Evolutionary conservation across 108 stramenopile genomes (phyloP).

Genomic region (Fistulifera pelliculosa): DNA sequence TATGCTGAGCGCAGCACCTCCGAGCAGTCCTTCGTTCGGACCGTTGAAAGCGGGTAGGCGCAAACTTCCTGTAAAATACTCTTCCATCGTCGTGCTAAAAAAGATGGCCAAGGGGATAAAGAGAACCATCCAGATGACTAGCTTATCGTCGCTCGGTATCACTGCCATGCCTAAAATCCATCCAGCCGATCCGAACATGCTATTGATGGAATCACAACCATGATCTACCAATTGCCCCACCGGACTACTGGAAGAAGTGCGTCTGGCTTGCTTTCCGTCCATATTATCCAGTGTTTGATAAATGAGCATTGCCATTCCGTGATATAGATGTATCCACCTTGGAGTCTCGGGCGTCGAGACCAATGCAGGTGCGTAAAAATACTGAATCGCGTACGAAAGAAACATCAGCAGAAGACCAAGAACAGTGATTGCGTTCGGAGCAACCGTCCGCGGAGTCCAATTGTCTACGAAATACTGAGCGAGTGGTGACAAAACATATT

Average conservation of each 20-base stretch:
- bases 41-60: constrained; percentile 80
- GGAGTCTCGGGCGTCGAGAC: constrained; percentile 26
- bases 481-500: constrained; percentile 75
- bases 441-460: constrained; percentile 61
- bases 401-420: constrained; percentile 77
- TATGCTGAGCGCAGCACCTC: constrained; percentile 53
- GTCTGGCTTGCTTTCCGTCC: constrained; percentile 96
- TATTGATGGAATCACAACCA: constrained; percentile 92
- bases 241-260: constrained; percentile 81
- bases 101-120: constrained; percentile 64
- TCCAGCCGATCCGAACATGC: constrained; percentile 69
- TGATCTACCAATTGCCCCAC: constrained; percentile 96
- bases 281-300: constrained; percentile 98
- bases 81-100: constrained; percentile 80
- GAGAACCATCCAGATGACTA: constrained; percentile 15
- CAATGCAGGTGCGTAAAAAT: constrained; percentile 48
- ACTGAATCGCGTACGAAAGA: constrained; percentile 51
- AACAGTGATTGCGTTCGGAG: constrained; percentile 88
- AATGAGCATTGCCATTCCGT: constrained; percentile 79
- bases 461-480: constrained; percentile 67
- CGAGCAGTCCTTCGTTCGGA: constrained; percentile 68
- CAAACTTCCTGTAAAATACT: constrained; percentile 74
- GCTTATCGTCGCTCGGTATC: constrained; percentile 25
- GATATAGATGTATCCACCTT: constrained; percentile 72
- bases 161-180: constrained; percentile 63